phyloP scores from a whole-genome alignment of 768 basidiomycete species.

The Lactarius quietus region DNA sequence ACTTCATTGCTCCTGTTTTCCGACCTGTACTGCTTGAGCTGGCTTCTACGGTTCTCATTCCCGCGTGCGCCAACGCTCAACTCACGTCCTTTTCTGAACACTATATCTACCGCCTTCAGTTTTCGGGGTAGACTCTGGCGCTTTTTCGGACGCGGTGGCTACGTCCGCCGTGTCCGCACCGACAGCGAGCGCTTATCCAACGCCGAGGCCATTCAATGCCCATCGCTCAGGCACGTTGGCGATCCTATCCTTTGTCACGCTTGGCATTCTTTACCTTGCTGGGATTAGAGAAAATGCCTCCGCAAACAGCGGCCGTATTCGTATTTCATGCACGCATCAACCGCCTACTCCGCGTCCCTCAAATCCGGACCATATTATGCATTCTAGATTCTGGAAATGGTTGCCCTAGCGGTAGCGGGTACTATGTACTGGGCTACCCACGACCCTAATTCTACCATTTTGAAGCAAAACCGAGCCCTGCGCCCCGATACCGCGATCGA shows the following conservation, averaged over 20 bases:
- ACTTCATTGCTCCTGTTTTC: conserved; percentile 22
- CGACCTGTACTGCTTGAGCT: conserved; percentile 21
- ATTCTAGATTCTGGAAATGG: conserved; percentile 20
- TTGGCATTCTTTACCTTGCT: conserved; percentile 23
- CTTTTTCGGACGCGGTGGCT: conserved; percentile 24
- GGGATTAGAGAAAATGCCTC: conserved; percentile 25
- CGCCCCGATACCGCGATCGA: conserved; percentile 20
- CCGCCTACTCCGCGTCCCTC: background rate
- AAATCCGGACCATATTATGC: background rate
- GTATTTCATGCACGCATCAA: conserved; percentile 22
- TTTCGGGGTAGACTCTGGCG: conserved; percentile 21
- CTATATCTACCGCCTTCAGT: conserved; percentile 19
- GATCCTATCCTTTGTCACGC: conserved; percentile 18
- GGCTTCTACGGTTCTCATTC: conserved; percentile 12
- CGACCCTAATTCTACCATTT: conserved; percentile 21
- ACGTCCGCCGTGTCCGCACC: conserved; percentile 26
- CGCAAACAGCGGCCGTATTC: conserved; percentile 19
- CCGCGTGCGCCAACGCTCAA: background rate
- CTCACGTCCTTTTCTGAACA: conserved; percentile 6
- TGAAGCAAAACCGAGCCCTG: conserved; percentile 22
- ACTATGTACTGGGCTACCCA: conserved; percentile 21
- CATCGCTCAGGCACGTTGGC: conserved; percentile 19
- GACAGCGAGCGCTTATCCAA: conserved; percentile 23
- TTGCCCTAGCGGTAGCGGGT: conserved; percentile 11
- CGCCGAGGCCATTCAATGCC: conserved; percentile 20